Evolutionary conservation across 177 flowering plant genomes (phyloP).

Genomic region (Telopea speciosissima): DNA sequence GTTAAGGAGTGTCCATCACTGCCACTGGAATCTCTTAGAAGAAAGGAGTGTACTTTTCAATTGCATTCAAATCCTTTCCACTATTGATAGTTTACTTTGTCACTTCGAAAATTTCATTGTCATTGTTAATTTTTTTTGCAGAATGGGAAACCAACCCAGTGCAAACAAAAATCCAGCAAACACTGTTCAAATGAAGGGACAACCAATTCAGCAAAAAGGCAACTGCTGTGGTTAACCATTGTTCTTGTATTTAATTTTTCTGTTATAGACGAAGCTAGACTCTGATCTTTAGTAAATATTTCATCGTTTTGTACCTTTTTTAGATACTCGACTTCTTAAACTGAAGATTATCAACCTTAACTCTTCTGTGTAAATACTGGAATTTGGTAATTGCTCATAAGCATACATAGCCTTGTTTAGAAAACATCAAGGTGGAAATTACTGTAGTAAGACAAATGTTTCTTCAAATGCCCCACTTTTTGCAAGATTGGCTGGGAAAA

Average conservation of each 20-base stretch:
- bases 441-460: too few species aligned
- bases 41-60: too few species aligned
- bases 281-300: background rate
- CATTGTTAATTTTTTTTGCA: constrained; percentile 22
- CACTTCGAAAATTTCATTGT: background rate
- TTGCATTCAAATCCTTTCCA: too few species aligned
- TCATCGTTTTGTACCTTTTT: background rate
- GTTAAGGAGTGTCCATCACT: too few species aligned
- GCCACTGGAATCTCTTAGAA: too few species aligned
- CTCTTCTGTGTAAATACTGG: background rate
- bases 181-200: constrained; percentile 72
- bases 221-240: constrained; percentile 56
- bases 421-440: too few species aligned
- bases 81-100: too few species aligned
- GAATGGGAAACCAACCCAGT: constrained; percentile 66
- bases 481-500: too few species aligned
- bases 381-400: background rate
- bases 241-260: too few species aligned
- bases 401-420: background rate
- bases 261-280: background rate
- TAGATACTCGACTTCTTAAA: background rate
- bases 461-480: too few species aligned
- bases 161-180: constrained; percentile 32
- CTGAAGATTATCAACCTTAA: background rate
- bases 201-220: constrained; percentile 73